Evolutionary conservation across 805 yeast species (phyloP).

Genomic region (Saccharomycopsis amapae): DNA sequence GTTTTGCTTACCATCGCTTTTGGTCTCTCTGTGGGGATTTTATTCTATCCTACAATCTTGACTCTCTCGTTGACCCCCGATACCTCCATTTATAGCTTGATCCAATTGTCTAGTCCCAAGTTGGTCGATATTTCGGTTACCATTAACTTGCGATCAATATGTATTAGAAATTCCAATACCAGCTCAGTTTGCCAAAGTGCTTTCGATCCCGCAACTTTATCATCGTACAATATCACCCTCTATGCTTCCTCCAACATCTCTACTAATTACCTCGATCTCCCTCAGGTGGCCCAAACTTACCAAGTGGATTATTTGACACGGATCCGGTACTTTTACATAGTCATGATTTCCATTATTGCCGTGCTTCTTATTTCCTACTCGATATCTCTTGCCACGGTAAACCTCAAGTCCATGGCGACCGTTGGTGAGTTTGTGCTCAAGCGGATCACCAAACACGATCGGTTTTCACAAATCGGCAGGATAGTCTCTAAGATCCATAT

Average conservation of each 20-base stretch:
- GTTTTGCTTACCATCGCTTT: conserved; percentile 6
- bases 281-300: conserved; percentile 7
- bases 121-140: conserved; percentile 32
- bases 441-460: background rate
- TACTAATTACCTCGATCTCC: conserved; percentile 9
- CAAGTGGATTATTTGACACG: conserved; percentile 8
- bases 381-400: no score
- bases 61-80: conserved; percentile 4
- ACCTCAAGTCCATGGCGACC: background rate
- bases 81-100: conserved; percentile 13
- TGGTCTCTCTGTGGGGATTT: conserved; percentile 5
- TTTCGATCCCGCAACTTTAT: background rate
- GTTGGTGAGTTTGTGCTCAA: background rate
- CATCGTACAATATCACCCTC: conserved; percentile 5
- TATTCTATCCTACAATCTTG: conserved; percentile 8
- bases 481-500: background rate
- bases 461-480: background rate
- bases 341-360: background rate
- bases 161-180: conserved; percentile 4
- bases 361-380: background rate
- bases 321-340: conserved; percentile 1
- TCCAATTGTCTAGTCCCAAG: conserved; percentile 35
- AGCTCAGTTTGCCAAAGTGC: conserved; percentile 4
- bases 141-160: conserved; percentile 7
- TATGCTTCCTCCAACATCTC: conserved; percentile 6